Percentiles rank a stretch among this genome's conserved stretches.
phyloP scores from a whole-genome alignment of 208 protist genomes.

The Trypanosoma avium region DNA sequence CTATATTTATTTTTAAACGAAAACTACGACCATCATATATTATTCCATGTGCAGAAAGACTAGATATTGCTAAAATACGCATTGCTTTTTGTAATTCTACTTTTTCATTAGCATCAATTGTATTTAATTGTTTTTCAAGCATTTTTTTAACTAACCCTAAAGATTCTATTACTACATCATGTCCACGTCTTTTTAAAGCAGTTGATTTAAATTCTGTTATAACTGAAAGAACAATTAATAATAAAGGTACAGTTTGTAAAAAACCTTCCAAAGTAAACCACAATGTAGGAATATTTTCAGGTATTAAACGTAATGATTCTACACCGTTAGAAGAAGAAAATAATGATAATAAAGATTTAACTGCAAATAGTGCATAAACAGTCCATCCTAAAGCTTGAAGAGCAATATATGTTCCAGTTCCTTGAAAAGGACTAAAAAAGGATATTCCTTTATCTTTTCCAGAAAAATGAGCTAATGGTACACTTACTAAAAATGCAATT shows the following conservation, averaged over 20 bases:
- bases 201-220: conserved; percentile 37
- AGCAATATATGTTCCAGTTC: conserved; percentile 62
- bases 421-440: conserved; percentile 58
- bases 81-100: conserved; percentile 50
- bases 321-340: conserved; percentile 17
- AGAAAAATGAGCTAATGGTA: conserved; percentile 69
- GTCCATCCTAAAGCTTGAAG: conserved; percentile 78
- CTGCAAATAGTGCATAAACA: conserved; percentile 47
- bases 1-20: neutral
- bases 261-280: conserved; percentile 54
- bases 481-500: conserved; percentile 43
- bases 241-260: conserved; percentile 54
- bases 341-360: conserved; percentile 31
- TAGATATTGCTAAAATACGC: conserved; percentile 30
- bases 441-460: conserved; percentile 59
- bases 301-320: conserved; percentile 13
- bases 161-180: conserved; percentile 37
- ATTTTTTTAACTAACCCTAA: conserved; percentile 29
- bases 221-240: conserved; percentile 77
- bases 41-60: conserved; percentile 13
- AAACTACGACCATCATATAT: neutral
- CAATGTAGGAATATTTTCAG: neutral
- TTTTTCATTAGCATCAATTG: conserved; percentile 28
- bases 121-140: conserved; percentile 7
- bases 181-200: conserved; percentile 20